These are phyloP conservation scores for Tetrahymena thermophila DNA, from an alignment of 73 alveolate genomes.

Conservation along the genomic window DNA sequence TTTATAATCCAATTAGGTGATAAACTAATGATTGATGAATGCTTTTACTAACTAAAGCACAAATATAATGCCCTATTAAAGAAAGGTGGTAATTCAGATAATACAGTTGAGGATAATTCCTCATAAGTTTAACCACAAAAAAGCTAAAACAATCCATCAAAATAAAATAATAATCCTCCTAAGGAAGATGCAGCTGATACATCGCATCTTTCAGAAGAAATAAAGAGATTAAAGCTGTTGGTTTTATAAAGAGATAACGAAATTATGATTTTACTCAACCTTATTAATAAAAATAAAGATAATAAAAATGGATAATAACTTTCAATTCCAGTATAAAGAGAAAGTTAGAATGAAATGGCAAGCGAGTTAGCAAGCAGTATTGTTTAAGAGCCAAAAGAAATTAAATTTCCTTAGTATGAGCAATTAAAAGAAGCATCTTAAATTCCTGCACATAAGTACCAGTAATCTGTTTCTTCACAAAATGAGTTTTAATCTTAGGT, in stretches of 20 bases:
- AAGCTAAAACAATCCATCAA: not conserved
- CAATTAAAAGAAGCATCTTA: not conserved
- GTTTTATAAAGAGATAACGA: constrained; percentile 78
- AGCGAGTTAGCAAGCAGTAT: not conserved
- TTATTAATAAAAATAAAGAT: constrained; percentile 60
- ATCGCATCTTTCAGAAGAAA: constrained; percentile 50
- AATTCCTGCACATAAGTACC: not conserved
- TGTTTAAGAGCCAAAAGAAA: not conserved
- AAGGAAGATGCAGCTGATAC: constrained; percentile 26
- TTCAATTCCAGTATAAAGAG: constrained; percentile 17
- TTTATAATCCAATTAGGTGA: constrained; percentile 38
- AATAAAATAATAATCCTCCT: constrained; percentile 4
- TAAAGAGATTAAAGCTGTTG: constrained; percentile 52
- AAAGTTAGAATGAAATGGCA: not conserved
- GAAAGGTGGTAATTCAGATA: constrained; percentile 44
- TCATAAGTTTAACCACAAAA: not conserved
- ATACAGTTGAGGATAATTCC: not conserved
- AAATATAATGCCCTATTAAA: constrained; percentile 55
- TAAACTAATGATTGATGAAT: constrained; percentile 86
- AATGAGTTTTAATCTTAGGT: constrained; percentile 1
- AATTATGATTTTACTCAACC: constrained; percentile 67
- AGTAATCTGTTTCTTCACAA: not conserved
- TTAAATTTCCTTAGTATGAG: constrained; percentile 2
- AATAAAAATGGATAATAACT: constrained; percentile 9
- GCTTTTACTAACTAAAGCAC: constrained; percentile 87